A percentile compares a stretch with the other conserved stretches of the same genome.
Conservation (phyloP, 208 protist genomes). For the Crithidia bombi region DNA sequence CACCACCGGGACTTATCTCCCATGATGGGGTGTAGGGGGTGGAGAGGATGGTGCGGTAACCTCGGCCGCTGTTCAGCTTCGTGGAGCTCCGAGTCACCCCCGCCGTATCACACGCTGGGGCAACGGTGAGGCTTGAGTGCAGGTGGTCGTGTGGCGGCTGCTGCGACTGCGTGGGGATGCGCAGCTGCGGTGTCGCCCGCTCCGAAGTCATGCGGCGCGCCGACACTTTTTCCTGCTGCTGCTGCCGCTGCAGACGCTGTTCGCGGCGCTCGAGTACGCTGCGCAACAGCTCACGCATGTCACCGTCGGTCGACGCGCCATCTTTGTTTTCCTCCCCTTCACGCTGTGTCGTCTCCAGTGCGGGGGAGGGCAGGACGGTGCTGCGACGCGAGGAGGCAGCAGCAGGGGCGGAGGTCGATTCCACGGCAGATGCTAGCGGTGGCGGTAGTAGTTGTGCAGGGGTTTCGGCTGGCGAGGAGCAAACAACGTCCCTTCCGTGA, state of each 20-base stretch:
- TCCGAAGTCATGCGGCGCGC: not conserved
- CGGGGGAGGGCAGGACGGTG: not conserved
- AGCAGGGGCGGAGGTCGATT: not conserved
- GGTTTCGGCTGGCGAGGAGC: not conserved
- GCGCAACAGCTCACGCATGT: slow-evolving; percentile 12
- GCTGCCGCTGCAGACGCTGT: slow-evolving; percentile 13
- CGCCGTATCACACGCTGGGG: not conserved
- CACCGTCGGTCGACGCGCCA: not conserved
- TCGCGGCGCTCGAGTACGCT: slow-evolving; percentile 17
- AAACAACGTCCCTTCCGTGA: not conserved
- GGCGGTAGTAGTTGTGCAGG: not conserved
- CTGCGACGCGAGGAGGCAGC: not conserved
- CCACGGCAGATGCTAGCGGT: not conserved
- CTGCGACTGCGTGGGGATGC: not conserved
- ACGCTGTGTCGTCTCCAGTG: not conserved
- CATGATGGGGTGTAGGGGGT: not conserved
- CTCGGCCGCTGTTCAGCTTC: not conserved
- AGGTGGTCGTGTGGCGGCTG: not conserved
- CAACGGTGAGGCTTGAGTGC: not conserved
- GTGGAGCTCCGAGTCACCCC: slow-evolving; percentile 6
- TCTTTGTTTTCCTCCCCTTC: not conserved
- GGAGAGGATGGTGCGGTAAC: not conserved
- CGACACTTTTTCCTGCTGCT: not conserved
- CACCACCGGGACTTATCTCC: not conserved
- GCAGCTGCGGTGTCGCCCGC: slow-evolving; percentile 8